A percentile compares a stretch with the other conserved stretches of the same genome.
Evolutionary conservation across 2,329 filamentous ascomycete genomes (phyloP).

Genomic region (Trichoderma hamatum): DNA sequence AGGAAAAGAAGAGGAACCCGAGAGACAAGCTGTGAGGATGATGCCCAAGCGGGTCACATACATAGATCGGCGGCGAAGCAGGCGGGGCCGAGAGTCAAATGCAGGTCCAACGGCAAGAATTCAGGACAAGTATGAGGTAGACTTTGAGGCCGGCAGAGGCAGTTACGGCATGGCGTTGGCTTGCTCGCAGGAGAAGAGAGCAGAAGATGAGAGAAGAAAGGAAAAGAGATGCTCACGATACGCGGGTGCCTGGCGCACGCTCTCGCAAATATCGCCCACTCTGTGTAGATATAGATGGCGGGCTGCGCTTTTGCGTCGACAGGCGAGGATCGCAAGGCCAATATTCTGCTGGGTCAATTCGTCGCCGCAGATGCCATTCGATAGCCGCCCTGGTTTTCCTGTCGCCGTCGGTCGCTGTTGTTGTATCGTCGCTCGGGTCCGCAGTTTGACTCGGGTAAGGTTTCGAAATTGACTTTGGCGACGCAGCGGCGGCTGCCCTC

Average conservation of each 20-base stretch:
- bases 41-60: conserved; percentile 26
- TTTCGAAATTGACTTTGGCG: conserved; percentile 22
- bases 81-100: conserved; percentile 24
- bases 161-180: conserved; percentile 26
- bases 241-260: conserved; percentile 9
- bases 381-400: not conserved
- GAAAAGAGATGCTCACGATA: conserved; percentile 24
- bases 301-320: conserved; percentile 11
- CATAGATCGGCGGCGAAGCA: conserved; percentile 20
- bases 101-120: conserved; percentile 24
- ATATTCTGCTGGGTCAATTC: conserved; percentile 9
- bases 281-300: conserved; percentile 11
- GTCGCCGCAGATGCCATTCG: conserved; percentile 11
- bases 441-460: conserved; percentile 11
- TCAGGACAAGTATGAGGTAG: conserved; percentile 10
- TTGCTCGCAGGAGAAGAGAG: not conserved
- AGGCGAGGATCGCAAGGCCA: conserved; percentile 16
- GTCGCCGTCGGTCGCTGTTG: conserved; percentile 4
- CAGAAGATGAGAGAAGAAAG: not conserved
- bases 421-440: not conserved
- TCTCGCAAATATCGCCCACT: conserved; percentile 3
- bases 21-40: conserved; percentile 22
- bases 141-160: conserved; percentile 18
- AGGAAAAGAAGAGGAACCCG: not conserved
- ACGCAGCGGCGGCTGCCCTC: conserved; percentile 9